Conservation (phyloP, 805 yeast genomes). For the Millerozyma acaciae region DNA sequence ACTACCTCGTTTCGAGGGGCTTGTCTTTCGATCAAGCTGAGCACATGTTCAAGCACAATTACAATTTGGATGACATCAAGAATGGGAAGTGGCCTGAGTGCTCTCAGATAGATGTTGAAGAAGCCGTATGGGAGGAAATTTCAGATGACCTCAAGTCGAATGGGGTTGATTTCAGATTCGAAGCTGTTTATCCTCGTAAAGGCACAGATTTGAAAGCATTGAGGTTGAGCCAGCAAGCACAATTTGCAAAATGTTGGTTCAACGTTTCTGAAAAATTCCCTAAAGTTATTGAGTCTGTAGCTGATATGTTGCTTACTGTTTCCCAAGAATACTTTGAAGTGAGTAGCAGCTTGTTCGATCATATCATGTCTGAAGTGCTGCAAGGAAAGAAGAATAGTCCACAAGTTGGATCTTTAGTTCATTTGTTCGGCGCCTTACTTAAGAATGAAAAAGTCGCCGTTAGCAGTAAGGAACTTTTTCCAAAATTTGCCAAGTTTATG, state of each 20-base stretch:
- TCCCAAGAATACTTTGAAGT: constrained; percentile 7
- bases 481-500: constrained; percentile 34
- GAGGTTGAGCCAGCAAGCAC: constrained; percentile 5
- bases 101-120: constrained; percentile 13
- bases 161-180: constrained; percentile 8
- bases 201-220: constrained; percentile 8
- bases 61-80: constrained; percentile 11
- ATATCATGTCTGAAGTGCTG: constrained; percentile 10
- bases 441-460: constrained; percentile 10
- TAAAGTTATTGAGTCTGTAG: constrained; percentile 14
- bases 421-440: constrained; percentile 11
- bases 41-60: constrained; percentile 25
- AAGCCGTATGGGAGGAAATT: constrained; percentile 13
- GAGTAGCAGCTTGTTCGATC: constrained; percentile 8
- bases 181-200: too few species aligned
- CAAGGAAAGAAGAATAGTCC: constrained; percentile 8
- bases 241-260: constrained; percentile 14
- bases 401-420: constrained; percentile 10
- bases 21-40: constrained; percentile 20
- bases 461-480: constrained; percentile 13
- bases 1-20: constrained; percentile 22
- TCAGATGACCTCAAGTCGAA: constrained; percentile 6
- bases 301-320: constrained; percentile 14
- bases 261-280: constrained; percentile 17
- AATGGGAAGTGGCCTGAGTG: constrained; percentile 14